Evolutionary conservation across 495 filamentous ascomycete species (phyloP).

Genomic region (Lepidopterella palustris): DNA sequence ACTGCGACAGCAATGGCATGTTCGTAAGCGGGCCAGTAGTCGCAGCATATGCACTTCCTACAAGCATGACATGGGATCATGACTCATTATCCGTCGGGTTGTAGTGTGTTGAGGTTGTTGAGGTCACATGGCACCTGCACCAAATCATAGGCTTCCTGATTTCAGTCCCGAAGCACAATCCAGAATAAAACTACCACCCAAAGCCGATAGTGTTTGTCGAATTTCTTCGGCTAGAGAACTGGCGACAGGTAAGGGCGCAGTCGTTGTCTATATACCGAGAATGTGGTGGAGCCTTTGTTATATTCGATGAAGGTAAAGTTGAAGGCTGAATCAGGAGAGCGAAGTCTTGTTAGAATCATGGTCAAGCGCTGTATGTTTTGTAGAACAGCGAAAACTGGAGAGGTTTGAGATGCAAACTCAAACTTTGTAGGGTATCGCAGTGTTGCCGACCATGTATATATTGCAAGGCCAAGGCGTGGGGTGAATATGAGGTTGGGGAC

Average conservation of each 20-base stretch:
- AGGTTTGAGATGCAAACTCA: slow-evolving; percentile 72
- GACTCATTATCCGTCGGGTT: too few species aligned
- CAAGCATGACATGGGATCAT: too few species aligned
- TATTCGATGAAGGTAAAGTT: slow-evolving; percentile 40
- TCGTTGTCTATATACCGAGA: slow-evolving; percentile 58
- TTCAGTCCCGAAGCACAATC: too few species aligned
- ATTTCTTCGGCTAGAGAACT: slow-evolving; percentile 19
- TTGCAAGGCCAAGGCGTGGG: slow-evolving; percentile 43
- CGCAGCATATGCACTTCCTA: too few species aligned
- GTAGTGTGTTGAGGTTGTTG: too few species aligned
- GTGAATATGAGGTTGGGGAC: slow-evolving; percentile 36
- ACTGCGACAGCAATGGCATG: too few species aligned
- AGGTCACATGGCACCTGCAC: too few species aligned
- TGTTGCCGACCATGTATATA: slow-evolving; percentile 57
- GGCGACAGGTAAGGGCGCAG: slow-evolving; percentile 37
- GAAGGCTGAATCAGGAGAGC: slow-evolving; percentile 49
- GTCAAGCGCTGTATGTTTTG: slow-evolving; percentile 63
- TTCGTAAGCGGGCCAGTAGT: too few species aligned
- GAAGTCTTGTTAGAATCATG: slow-evolving; percentile 59
- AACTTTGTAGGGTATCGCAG: slow-evolving; percentile 64
- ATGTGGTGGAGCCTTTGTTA: slow-evolving; percentile 44
- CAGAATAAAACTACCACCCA: too few species aligned
- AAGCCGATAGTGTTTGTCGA: slow-evolving; percentile 20
- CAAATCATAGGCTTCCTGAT: too few species aligned
- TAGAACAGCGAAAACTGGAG: slow-evolving; percentile 50